Conservation (phyloP, 2,329 filamentous ascomycete genomes). For the Penicillium sp. region DNA sequence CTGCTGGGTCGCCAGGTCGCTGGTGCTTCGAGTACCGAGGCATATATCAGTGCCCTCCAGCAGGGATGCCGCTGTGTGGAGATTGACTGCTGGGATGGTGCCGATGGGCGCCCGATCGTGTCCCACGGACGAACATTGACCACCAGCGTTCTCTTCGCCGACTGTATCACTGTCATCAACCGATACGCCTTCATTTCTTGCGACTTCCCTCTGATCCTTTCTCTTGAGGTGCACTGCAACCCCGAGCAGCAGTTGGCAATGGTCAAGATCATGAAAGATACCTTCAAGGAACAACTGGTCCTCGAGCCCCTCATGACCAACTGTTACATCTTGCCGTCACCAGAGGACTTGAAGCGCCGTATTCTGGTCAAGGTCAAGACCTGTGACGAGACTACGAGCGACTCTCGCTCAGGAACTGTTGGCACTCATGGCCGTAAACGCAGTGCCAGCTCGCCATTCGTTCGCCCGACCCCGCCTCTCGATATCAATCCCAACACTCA, state of each 20-base stretch:
- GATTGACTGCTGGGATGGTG: slow-evolving; percentile 96
- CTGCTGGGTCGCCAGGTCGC: slow-evolving; percentile 85
- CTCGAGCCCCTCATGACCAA: slow-evolving; percentile 68
- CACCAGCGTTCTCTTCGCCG: slow-evolving; percentile 79
- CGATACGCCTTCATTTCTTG: slow-evolving; percentile 88
- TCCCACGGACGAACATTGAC: slow-evolving; percentile 89
- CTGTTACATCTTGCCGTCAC: slow-evolving; percentile 68
- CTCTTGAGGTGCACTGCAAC: slow-evolving; percentile 91
- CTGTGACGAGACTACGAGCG: slow-evolving; percentile 53
- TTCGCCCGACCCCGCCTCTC: slow-evolving; percentile 53
- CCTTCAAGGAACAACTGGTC: slow-evolving; percentile 76
- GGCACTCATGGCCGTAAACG: slow-evolving; percentile 45
- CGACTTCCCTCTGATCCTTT: slow-evolving; percentile 87
- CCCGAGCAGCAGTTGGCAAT: slow-evolving; percentile 77
- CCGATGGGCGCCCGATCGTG: slow-evolving; percentile 79
- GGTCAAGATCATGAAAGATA: slow-evolving; percentile 81
- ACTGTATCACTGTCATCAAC: slow-evolving; percentile 88
- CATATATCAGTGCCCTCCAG: slow-evolving; percentile 83
- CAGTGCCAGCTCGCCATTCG: slow-evolving; percentile 74
- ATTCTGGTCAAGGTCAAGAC: slow-evolving; percentile 95
- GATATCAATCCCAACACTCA: slow-evolving; percentile 54
- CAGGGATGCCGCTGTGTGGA: slow-evolving; percentile 92
- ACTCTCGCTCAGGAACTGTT: slow-evolving; percentile 46
- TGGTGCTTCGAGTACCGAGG: slow-evolving; percentile 87
- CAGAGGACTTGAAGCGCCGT: slow-evolving; percentile 74